Evolutionary conservation across 805 yeast genomes (phyloP), one percentile per base, ranked within the genome.

Genomic region (Yamadazyma paraphyllophila): DNA sequence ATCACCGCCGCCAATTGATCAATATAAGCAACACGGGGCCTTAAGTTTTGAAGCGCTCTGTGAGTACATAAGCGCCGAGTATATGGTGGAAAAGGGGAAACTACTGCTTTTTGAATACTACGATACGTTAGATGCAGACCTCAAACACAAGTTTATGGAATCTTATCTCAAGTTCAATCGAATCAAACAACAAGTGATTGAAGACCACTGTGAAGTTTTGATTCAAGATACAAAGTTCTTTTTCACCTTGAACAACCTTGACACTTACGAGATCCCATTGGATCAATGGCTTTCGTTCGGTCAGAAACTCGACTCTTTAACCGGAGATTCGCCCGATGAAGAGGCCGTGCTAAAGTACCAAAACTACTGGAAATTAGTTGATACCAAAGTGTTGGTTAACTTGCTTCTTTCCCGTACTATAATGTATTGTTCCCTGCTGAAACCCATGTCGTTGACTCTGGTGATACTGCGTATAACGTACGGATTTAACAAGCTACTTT

Each of bases 101-200:
- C 54, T 58, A 14, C 50, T 56, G 3, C 32, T 51, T 10, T 49
- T 33, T 29, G 51, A 51, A 13, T 62, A 57, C 39, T 67, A 64
- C 20, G 43, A 48, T 4, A 30, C 57, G 1, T 24, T 50, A 8
- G 25, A 46, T 1, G 43, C 39, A 3, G 39, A 24, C 4, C 48
- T 54, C 4, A 55, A 59, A 39, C 8, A 27, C 4, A 30, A 39
- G 4, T 69, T 69, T 43, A 48, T 63, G 56, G 27, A 47, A 1
- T 49, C 56, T 7, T 69, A 68, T 46, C 46, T 51, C 12, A 41
- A 39, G 3, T 62, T 56, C 52, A 61, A 61, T 48, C 43, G 39
- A 25, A 16, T 36, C 11, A 63, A 61, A 43, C 71, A 70, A 44
- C 45, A 56, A n/a, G 45, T 55, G 13, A 50, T 69, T 2, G 76